Percentiles rank a stretch among this genome's conserved stretches.
Evolutionary conservation across 169 alveolate genomes (phyloP).

Genomic region (Eimeria praecox): DNA sequence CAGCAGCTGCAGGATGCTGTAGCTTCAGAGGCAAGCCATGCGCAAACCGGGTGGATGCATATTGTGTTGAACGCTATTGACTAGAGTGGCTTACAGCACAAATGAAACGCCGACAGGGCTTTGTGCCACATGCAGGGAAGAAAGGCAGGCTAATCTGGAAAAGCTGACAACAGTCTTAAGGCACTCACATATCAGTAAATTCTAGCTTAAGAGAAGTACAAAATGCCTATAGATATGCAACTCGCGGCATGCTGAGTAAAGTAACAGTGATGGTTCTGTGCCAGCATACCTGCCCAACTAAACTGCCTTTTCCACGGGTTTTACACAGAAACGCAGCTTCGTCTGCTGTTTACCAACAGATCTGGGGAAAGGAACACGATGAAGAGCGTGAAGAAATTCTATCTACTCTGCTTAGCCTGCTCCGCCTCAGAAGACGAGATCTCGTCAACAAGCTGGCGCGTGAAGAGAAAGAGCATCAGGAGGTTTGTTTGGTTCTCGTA

Average conservation of each 20-base stretch:
- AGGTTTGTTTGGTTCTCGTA: not conserved
- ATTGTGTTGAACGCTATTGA: not conserved
- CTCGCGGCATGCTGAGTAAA: not conserved
- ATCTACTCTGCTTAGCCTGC: slow-evolving; percentile 51
- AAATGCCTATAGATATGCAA: not conserved
- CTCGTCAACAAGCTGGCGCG: slow-evolving; percentile 57
- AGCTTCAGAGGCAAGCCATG: slow-evolving; percentile 25
- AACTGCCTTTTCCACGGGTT: not conserved
- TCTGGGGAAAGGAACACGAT: slow-evolving; percentile 31
- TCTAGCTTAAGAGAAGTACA: not conserved
- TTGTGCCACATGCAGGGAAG: not conserved
- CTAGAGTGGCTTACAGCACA: not conserved
- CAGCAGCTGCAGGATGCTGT: slow-evolving; percentile 46
- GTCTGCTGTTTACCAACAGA: not conserved
- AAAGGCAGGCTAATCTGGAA: not conserved
- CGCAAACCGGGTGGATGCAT: not conserved
- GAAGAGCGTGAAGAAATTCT: slow-evolving; percentile 57
- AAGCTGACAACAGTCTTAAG: not conserved
- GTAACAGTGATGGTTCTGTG: not conserved
- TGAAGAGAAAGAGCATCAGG: slow-evolving; percentile 35
- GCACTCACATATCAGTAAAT: not conserved
- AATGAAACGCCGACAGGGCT: not conserved
- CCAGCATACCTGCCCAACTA: not conserved
- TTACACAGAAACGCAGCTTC: too few relatives aligned
- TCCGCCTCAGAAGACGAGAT: slow-evolving; percentile 40